A percentile compares a stretch with the other conserved stretches of the same genome.
Conservation (phyloP, 768 basidiomycete genomes). For the Mycena galericulata region DNA sequence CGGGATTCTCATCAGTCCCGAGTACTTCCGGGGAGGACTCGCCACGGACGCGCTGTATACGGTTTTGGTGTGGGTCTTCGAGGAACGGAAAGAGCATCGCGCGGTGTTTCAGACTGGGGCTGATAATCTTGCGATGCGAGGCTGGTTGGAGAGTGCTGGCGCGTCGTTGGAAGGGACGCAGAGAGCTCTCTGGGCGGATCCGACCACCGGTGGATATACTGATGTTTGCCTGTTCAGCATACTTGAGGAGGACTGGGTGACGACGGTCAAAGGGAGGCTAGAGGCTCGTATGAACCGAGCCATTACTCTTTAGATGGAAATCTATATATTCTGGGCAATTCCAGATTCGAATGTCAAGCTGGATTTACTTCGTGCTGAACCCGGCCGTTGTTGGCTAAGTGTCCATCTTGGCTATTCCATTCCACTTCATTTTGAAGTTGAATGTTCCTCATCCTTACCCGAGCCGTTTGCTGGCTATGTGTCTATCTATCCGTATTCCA, state of each 20-base stretch:
- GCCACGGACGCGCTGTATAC: slow-evolving; percentile 60
- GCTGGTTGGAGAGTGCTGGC: slow-evolving; percentile 58
- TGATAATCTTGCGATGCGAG: slow-evolving; percentile 59
- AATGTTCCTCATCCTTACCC: too few relatives aligned
- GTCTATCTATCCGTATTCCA: too few relatives aligned
- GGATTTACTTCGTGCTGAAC: too few relatives aligned
- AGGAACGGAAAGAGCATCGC: slow-evolving; percentile 54
- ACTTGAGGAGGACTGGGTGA: slow-evolving; percentile 57
- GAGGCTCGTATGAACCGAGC: slow-evolving; percentile 27
- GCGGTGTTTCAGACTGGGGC: slow-evolving; percentile 56
- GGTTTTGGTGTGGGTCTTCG: slow-evolving; percentile 55
- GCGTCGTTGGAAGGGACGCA: slow-evolving; percentile 52
- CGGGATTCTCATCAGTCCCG: slow-evolving; percentile 56
- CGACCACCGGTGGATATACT: slow-evolving; percentile 45
- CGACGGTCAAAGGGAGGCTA: slow-evolving; percentile 39
- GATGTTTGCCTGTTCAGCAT: slow-evolving; percentile 58
- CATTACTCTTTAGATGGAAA: too few relatives aligned
- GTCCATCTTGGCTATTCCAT: too few relatives aligned
- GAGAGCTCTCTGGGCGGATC: slow-evolving; percentile 56
- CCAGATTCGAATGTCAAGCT: too few relatives aligned
- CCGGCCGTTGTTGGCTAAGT: too few relatives aligned
- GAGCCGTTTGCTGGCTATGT: too few relatives aligned
- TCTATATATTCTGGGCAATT: too few relatives aligned
- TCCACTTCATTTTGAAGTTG: too few relatives aligned
- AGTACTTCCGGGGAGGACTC: slow-evolving; percentile 52